Conservation (phyloP, 805 yeast genomes). For the Candida qinlingensis region DNA sequence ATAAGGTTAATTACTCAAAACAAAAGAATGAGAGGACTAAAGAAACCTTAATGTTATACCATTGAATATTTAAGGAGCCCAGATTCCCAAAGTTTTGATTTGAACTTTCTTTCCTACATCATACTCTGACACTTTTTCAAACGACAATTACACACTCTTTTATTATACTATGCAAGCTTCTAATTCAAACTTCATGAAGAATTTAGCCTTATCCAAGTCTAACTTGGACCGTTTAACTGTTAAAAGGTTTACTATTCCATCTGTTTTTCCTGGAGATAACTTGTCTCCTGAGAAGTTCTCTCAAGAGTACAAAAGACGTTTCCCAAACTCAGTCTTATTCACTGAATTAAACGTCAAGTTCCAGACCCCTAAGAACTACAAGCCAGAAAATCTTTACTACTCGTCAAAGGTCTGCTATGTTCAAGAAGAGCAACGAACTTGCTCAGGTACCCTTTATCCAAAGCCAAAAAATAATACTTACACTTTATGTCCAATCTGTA, state of each 20-base stretch:
- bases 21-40: too few relatives aligned
- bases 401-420: conserved; percentile 10
- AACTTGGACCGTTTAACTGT: background rate
- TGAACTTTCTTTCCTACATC: too few relatives aligned
- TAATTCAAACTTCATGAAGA: too few relatives aligned
- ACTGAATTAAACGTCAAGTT: background rate
- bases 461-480: conserved; percentile 12
- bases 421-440: conserved; percentile 6
- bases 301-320: background rate
- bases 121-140: too few relatives aligned
- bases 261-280: background rate
- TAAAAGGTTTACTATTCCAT: background rate
- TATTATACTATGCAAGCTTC: too few relatives aligned
- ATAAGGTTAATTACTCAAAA: too few relatives aligned
- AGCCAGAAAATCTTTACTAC: conserved; percentile 2
- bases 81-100: too few relatives aligned
- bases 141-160: too few relatives aligned
- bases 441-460: conserved; percentile 4
- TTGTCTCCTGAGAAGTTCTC: background rate
- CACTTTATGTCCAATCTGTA: conserved; percentile 14
- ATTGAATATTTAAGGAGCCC: too few relatives aligned
- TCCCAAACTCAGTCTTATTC: conserved; percentile 5
- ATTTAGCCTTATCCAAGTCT: background rate
- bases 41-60: too few relatives aligned
- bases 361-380: conserved; percentile 10